A percentile compares a stretch with the other conserved stretches of the same genome.
These are phyloP conservation scores for Lecanoromycetidae sp. DNA, from an alignment of 2,329 filamentous ascomycete species.

Conservation along the genomic window DNA sequence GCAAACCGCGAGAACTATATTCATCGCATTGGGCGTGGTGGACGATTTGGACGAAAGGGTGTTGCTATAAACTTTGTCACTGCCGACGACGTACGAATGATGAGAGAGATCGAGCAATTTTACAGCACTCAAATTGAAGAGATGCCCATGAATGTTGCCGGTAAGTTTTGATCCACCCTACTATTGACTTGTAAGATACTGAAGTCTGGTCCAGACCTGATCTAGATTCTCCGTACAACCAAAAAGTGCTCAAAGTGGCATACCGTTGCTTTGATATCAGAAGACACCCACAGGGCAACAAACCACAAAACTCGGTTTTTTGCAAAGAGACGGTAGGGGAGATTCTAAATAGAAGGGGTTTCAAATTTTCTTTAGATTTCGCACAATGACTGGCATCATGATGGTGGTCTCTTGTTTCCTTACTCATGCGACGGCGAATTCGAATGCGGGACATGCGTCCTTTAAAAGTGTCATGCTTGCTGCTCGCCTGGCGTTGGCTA, in stretches of 20 bases:
- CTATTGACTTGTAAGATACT: background rate
- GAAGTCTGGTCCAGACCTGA: constrained; percentile 20
- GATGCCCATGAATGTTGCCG: constrained; percentile 91
- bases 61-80: constrained; percentile 99
- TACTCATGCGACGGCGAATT: constrained; percentile 8
- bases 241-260: background rate
- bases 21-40: constrained; percentile 97
- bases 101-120: constrained; percentile 99
- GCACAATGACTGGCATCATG: constrained; percentile 4
- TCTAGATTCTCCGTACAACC: constrained; percentile 17
- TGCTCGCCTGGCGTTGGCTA: constrained; percentile 4
- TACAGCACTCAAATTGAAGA: constrained; percentile 99
- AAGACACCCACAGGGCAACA: background rate
- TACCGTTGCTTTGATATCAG: constrained; percentile 1
- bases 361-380: constrained; percentile 10
- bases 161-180: constrained; percentile 32
- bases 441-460: background rate
- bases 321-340: background rate
- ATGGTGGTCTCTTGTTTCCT: constrained; percentile 3
- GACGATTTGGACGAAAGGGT: constrained; percentile 99
- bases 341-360: background rate
- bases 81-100: constrained; percentile 97
- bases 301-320: background rate
- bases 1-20: constrained; percentile 99
- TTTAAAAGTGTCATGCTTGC: constrained; percentile 14